Conservation (phyloP, 2,329 filamentous ascomycete genomes). For the Pseudocercospora macadamiae region DNA sequence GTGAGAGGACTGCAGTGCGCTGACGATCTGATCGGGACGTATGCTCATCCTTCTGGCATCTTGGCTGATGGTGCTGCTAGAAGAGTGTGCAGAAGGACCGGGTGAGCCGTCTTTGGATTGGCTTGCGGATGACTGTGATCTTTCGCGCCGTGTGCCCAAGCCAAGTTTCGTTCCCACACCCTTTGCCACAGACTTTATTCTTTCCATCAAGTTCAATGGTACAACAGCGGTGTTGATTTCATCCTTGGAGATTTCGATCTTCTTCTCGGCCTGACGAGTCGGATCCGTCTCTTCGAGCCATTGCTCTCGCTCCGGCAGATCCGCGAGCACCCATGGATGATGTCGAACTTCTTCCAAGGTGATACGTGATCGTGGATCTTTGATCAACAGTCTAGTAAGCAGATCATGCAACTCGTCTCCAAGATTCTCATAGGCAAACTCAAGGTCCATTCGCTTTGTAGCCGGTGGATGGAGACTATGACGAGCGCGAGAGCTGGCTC, state of each 20-base stretch:
- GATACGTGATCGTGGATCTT: constrained; percentile 87
- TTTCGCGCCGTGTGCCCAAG: constrained; percentile 33
- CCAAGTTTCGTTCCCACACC: constrained; percentile 52
- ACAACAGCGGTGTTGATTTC: constrained; percentile 91
- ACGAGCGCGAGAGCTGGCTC: constrained; percentile 49
- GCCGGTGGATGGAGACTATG: constrained; percentile 41
- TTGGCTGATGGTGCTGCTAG: constrained; percentile 58
- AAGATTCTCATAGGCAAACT: constrained; percentile 82
- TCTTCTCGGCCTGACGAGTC: constrained; percentile 72
- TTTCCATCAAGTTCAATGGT: constrained; percentile 82
- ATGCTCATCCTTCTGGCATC: constrained; percentile 47
- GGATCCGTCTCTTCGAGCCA: constrained; percentile 98
- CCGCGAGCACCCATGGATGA: constrained; percentile 86
- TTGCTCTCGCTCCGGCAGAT: constrained; percentile 70
- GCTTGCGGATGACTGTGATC: constrained; percentile 57
- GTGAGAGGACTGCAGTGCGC: constrained; percentile 30
- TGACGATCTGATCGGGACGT: constrained; percentile 5
- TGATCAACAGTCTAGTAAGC: constrained; percentile 76
- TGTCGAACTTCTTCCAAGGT: constrained; percentile 89
- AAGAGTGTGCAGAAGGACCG: constrained; percentile 56
- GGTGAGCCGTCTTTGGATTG: constrained; percentile 58
- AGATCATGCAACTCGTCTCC: constrained; percentile 80
- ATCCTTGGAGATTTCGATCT: constrained; percentile 87
- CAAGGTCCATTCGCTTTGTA: constrained; percentile 73
- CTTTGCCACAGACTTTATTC: constrained; percentile 73